Evolutionary conservation across 1,284 basidiomycete species (phyloP).

Genomic region (Papiliotrema nemorosa): DNA sequence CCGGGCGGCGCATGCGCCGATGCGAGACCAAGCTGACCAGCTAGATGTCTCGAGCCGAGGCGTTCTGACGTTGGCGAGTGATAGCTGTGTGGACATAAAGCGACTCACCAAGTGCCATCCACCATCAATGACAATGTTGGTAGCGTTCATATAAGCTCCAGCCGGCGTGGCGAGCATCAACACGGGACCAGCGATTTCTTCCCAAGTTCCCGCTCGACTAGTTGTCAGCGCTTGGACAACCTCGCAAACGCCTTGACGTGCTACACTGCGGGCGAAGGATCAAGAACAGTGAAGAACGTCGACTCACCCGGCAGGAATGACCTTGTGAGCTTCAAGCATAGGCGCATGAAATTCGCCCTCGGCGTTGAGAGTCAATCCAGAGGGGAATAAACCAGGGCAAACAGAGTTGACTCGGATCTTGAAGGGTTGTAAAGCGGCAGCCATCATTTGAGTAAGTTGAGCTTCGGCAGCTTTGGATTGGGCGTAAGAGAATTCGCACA

Average conservation of each 20-base stretch:
- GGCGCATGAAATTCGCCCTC: constrained; percentile 9
- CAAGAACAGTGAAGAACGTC: no score
- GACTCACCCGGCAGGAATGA: constrained; percentile 23
- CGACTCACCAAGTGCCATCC: constrained; percentile 25
- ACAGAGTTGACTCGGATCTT: constrained; percentile 32
- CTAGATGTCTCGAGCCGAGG: constrained; percentile 5
- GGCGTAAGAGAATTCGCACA: constrained; percentile 33
- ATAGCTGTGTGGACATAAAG: background rate
- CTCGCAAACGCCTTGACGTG: no score
- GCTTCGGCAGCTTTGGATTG: constrained; percentile 34
- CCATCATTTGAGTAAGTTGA: constrained; percentile 29
- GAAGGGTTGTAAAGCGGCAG: constrained; percentile 27
- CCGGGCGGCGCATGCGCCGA: no score
- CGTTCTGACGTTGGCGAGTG: constrained; percentile 1
- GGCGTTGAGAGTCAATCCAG: constrained; percentile 21
- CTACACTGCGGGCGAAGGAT: no score
- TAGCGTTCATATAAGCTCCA: constrained; percentile 24
- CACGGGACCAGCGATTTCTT: constrained; percentile 28
- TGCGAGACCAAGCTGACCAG: no score
- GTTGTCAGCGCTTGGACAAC: no score
- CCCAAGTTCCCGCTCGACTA: constrained; percentile 21
- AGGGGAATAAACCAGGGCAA: constrained; percentile 30
- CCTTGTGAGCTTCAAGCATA: constrained; percentile 12
- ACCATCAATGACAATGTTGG: constrained; percentile 23
- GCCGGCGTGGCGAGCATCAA: constrained; percentile 29